These are phyloP conservation scores for Phytopythium helicoides DNA, from an alignment of 352 stramenopile genomes.

Conservation along the genomic window DNA sequence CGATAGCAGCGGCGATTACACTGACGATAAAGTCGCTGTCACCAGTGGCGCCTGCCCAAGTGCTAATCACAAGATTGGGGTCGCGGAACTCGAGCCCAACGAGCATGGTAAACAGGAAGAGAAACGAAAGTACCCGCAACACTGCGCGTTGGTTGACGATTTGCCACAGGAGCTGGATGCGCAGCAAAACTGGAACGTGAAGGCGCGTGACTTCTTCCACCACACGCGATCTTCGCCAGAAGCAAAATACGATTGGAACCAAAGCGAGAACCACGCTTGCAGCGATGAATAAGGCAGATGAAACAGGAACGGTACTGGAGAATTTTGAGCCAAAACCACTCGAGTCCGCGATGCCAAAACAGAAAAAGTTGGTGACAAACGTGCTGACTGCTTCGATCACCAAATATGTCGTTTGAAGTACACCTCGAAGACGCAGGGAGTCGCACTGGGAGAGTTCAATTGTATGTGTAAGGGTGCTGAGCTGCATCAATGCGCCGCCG, in stretches of 20 bases:
- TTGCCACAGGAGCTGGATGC: conserved; percentile 36
- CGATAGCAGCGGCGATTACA: conserved; percentile 13
- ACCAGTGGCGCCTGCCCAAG: conserved; percentile 18
- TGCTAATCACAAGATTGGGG: conserved; percentile 15
- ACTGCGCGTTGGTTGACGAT: conserved; percentile 51
- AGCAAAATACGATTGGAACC: conserved; percentile 28
- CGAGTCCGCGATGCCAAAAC: conserved; percentile 15
- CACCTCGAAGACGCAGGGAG: conserved; percentile 26
- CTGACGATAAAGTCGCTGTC: conserved; percentile 18
- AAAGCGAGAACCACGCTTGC: conserved; percentile 20
- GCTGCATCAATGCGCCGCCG: conserved; percentile 27
- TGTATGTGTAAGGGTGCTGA: conserved; percentile 27
- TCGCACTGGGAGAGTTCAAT: conserved; percentile 45
- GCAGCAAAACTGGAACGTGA: conserved; percentile 25
- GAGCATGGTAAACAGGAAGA: conserved; percentile 39
- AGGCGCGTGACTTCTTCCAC: conserved; percentile 2
- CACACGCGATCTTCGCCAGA: conserved; percentile 24
- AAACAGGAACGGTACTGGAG: conserved; percentile 13
- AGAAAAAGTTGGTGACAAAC: conserved; percentile 5
- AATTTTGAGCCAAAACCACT: conserved; percentile 4
- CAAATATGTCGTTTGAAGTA: conserved; percentile 33
- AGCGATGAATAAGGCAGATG: conserved; percentile 14
- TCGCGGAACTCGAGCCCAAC: conserved; percentile 26
- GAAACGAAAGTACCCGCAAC: conserved; percentile 37
- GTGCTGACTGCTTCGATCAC: conserved; percentile 16